Conservation (phyloP, 1,284 basidiomycete genomes). For the Puccinia triticina region DNA sequence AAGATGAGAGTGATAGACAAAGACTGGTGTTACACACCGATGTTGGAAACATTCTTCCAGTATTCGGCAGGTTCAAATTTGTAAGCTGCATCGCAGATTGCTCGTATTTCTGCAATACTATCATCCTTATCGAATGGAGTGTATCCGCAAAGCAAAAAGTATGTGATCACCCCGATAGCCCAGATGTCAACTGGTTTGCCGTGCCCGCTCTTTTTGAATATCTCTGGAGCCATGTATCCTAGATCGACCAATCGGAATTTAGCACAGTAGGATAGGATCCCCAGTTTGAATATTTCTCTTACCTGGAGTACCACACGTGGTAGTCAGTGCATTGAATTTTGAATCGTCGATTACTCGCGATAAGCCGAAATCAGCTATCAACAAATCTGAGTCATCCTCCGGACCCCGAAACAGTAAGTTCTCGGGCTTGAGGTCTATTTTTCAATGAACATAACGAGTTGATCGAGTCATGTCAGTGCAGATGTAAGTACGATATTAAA, state of each 20-base stretch:
- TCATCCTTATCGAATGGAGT: conserved; percentile 87
- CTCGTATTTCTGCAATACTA: conserved; percentile 69
- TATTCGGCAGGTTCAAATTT: conserved; percentile 74
- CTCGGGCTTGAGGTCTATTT: conserved; percentile 87
- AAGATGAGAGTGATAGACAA: background rate
- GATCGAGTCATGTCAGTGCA: background rate
- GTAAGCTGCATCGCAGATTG: conserved; percentile 87
- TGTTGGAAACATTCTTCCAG: conserved; percentile 55
- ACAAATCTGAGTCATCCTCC: conserved; percentile 87
- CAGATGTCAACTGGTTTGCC: conserved; percentile 92
- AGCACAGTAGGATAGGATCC: background rate
- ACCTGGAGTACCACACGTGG: conserved; percentile 89
- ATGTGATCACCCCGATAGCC: conserved; percentile 51
- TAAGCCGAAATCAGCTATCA: conserved; percentile 93
- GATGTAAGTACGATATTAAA: no score
- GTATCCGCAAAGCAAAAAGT: conserved; percentile 60
- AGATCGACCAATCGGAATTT: conserved; percentile 52
- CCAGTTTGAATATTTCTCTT: conserved; percentile 57
- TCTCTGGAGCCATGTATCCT: conserved; percentile 94
- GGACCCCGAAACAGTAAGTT: conserved; percentile 91
- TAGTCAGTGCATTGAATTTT: conserved; percentile 83
- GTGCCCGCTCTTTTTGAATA: conserved; percentile 94
- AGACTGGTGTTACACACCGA: conserved; percentile 59
- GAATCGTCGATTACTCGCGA: conserved; percentile 83
- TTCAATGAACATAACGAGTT: no score